phyloP scores from a whole-genome alignment of 306 rosid genomes.

The Nissolia schottii region DNA sequence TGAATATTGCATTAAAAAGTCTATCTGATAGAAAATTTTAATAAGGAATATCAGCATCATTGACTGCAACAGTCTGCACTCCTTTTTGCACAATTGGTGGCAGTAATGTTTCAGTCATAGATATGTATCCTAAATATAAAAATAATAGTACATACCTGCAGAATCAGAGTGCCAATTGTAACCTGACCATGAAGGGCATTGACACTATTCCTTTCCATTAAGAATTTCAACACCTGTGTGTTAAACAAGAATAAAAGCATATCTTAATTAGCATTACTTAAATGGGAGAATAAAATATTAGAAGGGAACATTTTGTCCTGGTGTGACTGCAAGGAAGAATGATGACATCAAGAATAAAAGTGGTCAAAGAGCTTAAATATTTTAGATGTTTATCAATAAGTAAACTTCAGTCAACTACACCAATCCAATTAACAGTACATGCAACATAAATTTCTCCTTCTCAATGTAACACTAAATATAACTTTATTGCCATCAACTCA shows the following conservation, averaged over 20 bases:
- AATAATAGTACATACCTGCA: conserved; percentile 54
- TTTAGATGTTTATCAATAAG: neutral
- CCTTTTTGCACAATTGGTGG: conserved; percentile 15
- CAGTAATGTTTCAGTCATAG: conserved; percentile 4
- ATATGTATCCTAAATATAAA: neutral
- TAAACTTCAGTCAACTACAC: neutral
- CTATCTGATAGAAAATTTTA: neutral
- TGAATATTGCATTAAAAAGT: conserved; percentile 14
- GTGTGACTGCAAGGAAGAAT: conserved; percentile 4
- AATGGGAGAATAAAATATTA: conserved; percentile 2
- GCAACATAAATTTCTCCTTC: neutral
- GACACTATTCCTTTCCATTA: conserved; percentile 82
- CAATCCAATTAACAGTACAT: neutral
- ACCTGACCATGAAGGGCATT: conserved; percentile 95
- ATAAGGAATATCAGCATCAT: neutral
- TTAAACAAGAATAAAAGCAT: conserved; percentile 26
- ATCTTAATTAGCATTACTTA: neutral
- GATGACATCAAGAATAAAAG: neutral
- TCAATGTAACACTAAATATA: neutral
- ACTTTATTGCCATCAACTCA: neutral
- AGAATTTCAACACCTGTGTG: conserved; percentile 77
- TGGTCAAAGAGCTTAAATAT: neutral
- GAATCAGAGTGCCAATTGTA: conserved; percentile 81
- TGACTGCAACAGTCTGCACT: conserved; percentile 4
- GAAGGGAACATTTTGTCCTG: neutral